A percentile compares a stretch with the other conserved stretches of the same genome.
phyloP scores from a whole-genome alignment of 352 stramenopile species.

The Pythium diclinum region DNA sequence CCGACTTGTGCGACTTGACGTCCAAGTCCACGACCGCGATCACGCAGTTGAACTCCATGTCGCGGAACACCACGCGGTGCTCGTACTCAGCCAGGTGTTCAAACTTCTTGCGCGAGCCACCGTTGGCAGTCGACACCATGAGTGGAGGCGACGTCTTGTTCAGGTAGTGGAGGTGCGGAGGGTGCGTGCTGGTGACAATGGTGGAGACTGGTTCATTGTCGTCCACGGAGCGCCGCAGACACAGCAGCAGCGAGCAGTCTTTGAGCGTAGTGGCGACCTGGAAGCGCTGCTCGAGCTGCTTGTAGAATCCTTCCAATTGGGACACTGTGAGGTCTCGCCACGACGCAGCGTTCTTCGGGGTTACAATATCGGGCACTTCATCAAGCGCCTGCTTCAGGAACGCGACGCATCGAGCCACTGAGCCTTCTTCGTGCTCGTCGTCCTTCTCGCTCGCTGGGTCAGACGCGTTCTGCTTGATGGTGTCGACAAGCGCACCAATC shows the following conservation, averaged over 20 bases:
- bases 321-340: conserved; percentile 43
- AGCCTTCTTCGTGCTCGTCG: conserved; percentile 40
- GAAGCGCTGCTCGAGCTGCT: conserved; percentile 65
- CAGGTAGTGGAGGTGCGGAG: conserved; percentile 12
- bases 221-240: conserved; percentile 46
- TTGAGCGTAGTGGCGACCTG: conserved; percentile 83
- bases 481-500: conserved; percentile 32
- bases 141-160: conserved; percentile 14
- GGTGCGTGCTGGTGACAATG: conserved; percentile 4
- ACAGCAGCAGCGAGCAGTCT: conserved; percentile 80
- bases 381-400: conserved; percentile 49
- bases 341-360: conserved; percentile 26
- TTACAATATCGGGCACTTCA: conserved; percentile 36
- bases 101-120: conserved; percentile 16
- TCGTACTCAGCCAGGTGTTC: conserved; percentile 18
- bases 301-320: conserved; percentile 52
- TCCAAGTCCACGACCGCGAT: conserved; percentile 82
- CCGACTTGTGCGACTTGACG: conserved; percentile 57
- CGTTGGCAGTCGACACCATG: not conserved
- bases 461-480: not conserved
- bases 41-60: conserved; percentile 86
- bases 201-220: not conserved
- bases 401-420: conserved; percentile 40
- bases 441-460: conserved; percentile 20
- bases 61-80: conserved; percentile 20